Percentiles rank a stretch among this genome's conserved stretches.
Conservation (phyloP, 768 basidiomycete genomes). For the Amanita polypyramis region DNA sequence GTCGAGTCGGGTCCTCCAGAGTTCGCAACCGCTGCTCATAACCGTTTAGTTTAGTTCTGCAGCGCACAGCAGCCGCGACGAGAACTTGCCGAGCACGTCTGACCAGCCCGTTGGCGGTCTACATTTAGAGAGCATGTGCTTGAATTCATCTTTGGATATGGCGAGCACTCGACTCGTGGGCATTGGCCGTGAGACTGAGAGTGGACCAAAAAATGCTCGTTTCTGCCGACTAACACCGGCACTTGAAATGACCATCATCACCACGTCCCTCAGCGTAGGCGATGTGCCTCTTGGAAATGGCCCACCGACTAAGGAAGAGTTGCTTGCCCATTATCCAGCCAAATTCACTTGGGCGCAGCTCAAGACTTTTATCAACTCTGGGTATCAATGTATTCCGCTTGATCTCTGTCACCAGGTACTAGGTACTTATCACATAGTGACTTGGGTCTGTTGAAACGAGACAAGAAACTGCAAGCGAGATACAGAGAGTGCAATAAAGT, state of each 20-base stretch:
- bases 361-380: constrained; percentile 70
- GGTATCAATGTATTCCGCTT: constrained; percentile 29
- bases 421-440: constrained; percentile 36
- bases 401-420: background rate
- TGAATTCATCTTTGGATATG: constrained; percentile 41
- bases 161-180: constrained; percentile 15
- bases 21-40: constrained; percentile 51
- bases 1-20: constrained; percentile 82
- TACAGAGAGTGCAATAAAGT: constrained; percentile 51
- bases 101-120: constrained; percentile 42
- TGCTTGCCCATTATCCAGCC: constrained; percentile 58
- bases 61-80: background rate
- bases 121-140: constrained; percentile 32
- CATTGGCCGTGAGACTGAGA: background rate
- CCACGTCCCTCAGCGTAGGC: constrained; percentile 10
- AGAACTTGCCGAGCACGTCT: constrained; percentile 29
- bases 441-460: constrained; percentile 69
- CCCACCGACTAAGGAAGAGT: constrained; percentile 57
- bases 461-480: constrained; percentile 54
- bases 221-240: background rate
- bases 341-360: constrained; percentile 70
- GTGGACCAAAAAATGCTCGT: too few relatives aligned
- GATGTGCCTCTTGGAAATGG: constrained; percentile 40
- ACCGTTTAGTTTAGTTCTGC: background rate
- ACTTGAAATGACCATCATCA: background rate